Conservation (phyloP, 768 basidiomycete genomes). For the Russula sp. region DNA sequence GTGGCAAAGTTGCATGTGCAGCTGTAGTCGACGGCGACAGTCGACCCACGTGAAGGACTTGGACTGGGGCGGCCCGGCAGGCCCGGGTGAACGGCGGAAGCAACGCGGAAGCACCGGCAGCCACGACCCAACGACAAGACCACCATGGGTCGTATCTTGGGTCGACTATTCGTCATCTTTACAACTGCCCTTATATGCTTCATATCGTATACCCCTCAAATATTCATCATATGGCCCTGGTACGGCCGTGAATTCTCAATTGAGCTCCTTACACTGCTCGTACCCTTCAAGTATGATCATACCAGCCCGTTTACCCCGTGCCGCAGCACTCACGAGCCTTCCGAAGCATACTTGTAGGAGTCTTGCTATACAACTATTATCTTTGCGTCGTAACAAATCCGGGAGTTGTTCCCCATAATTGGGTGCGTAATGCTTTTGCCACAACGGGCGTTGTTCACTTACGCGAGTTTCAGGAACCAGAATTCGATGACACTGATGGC, state of each 20-base stretch:
- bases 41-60: not conserved
- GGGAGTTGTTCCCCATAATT: conserved; percentile 71
- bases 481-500: conserved; percentile 59
- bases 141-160: conserved; percentile 48
- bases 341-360: conserved; percentile 62
- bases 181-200: conserved; percentile 77
- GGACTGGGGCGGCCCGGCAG: not conserved
- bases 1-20: conserved; percentile 15
- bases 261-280: conserved; percentile 69
- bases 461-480: conserved; percentile 57
- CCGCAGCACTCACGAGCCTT: conserved; percentile 19
- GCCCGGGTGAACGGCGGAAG: not conserved
- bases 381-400: conserved; percentile 82
- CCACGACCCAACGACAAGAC: not conserved
- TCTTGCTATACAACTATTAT: conserved; percentile 88
- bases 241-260: conserved; percentile 73
- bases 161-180: conserved; percentile 61
- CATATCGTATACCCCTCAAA: conserved; percentile 85
- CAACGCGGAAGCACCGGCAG: not conserved
- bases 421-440: conserved; percentile 51
- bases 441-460: not conserved
- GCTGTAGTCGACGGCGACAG: not conserved
- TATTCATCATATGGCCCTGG: conserved; percentile 92
- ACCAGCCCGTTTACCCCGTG: not conserved
- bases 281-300: conserved; percentile 83